Evolutionary conservation across 1,284 basidiomycete genomes (phyloP), one percentile per base, ranked within the genome.

Genomic region (Pseudozyma thailandica): DNA sequence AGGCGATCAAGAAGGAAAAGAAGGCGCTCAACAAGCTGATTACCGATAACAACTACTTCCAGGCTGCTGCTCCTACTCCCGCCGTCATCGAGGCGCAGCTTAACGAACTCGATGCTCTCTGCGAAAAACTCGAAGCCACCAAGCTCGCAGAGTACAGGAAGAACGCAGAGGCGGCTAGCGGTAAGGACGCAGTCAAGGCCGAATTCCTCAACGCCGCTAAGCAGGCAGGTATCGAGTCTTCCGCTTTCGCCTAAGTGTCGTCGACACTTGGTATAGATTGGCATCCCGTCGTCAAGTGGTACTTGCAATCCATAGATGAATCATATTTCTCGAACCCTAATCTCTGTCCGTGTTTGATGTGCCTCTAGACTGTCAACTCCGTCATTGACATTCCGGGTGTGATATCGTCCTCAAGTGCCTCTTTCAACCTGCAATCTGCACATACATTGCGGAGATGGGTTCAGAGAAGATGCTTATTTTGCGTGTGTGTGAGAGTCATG

Each of bases 31-130:
- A 85, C 38, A 83, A 84, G 50, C 82, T 87, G 54, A 84, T 88
- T 69, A 83, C 86, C 28, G 75, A 83, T 18, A 84, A 85, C 82
- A 88, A 88, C 84, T 88, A 88, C 85, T 88, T 88, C 84, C 83
- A 84, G 57, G 56, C 85, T 31, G 83, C 82, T 15, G 77, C 85
- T 2, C 84, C 86, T 7, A 83, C 85, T 2, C 84, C 86, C 13
- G 74, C 83, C 2, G 80, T 84, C 50, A 85, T 88, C 76, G 87
- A 88, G 82, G 85, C 84, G 53, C 85, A 87, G 77, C 84, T 88
- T 51, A 84, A 82, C 70, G 87, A 87, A 74, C 84, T 88, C 68
- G 87, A 88, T 79, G 50, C 82, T 15, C 79, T 87, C 43, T 84
- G 84, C 65, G 84, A 85, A 42, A 80, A 85, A 25, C 82, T 87